Percentiles rank a stretch among this genome's conserved stretches.
Conservation (phyloP, 148 eudicot species). For the Chenopodium album region DNA sequence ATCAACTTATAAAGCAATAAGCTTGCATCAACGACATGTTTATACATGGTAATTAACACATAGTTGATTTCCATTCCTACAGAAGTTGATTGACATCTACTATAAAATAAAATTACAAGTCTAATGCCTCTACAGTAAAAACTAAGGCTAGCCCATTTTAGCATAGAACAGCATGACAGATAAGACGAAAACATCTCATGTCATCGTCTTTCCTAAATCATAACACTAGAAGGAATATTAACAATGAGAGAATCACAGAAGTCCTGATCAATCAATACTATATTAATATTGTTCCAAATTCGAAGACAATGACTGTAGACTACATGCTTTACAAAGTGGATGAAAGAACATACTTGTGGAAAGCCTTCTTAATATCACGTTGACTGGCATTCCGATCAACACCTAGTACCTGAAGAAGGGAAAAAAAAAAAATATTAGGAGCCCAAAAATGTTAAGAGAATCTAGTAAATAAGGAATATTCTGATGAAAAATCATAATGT, state of each 20-base stretch:
- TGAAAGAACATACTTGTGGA: slow-evolving; percentile 75
- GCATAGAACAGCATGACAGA: background rate
- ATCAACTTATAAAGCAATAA: background rate
- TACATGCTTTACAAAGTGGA: background rate
- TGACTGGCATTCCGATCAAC: slow-evolving; percentile 79
- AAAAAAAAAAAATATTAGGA: background rate
- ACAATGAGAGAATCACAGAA: background rate
- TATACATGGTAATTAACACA: background rate
- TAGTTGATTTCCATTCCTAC: background rate
- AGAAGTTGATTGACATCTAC: background rate
- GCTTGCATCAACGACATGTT: background rate
- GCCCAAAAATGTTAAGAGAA: background rate
- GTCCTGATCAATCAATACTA: background rate
- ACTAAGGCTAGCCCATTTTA: background rate
- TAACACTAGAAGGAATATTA: background rate
- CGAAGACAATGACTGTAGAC: background rate
- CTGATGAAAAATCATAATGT: slow-evolving; percentile 3
- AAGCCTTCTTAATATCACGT: slow-evolving; percentile 91
- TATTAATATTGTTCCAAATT: background rate
- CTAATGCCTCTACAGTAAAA: background rate
- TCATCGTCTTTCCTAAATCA: background rate
- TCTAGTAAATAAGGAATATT: background rate
- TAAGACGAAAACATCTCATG: background rate
- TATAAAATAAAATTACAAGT: too few species aligned
- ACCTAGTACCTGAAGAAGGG: slow-evolving; percentile 68